Evolutionary conservation across 352 stramenopile species (phyloP), one percentile per base, ranked within the genome.

Genomic region (Phytophthora ohioensis): DNA sequence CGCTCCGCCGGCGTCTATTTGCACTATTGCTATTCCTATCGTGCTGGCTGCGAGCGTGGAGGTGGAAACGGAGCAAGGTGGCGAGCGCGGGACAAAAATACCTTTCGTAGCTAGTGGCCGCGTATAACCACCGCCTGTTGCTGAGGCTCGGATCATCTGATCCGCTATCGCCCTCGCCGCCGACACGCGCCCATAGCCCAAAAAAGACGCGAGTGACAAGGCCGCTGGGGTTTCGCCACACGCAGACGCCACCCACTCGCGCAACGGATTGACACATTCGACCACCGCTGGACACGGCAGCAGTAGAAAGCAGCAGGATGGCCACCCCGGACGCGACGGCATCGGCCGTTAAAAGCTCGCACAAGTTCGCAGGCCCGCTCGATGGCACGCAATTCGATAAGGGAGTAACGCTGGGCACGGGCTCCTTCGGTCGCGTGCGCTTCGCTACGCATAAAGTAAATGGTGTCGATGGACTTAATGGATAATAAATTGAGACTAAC

Each of bases 341-440:
- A 17, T 11, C 64, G 38, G 35, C 43, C n/a, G 64, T 69, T 45
- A 85, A 81, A 67, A 78, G 34, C 49, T 78, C 64, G 57, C 76
- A 88, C 72, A 93, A 93, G 65, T 86, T 93, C 31, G 67, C 82
- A 15, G 55, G 69, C 2, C 82, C 84, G 17, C 78, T 96, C 43
- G 82, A 96, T 75, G 81, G 77, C 63, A 69, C 82, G 21, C 95
- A 99, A 69, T 99, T 99, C 74, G 89, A 99, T 15, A 86, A 98
- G 68, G 97, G 97, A 32, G 94, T 98, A 57, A 99, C 96, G 9
- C 81, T 99, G n/a, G 97, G 97, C 43, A 99, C 96, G 11, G 97
- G 96, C 12, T 98, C 95, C 11, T 99, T 99, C 76, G 96, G 97
- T 4, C 91, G 96, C n/a, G 97, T 99, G 62, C 89, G 95, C 70